Conservation (phyloP, 2,329 filamentous ascomycete genomes). For the Pseudogymnoascus sp. region DNA sequence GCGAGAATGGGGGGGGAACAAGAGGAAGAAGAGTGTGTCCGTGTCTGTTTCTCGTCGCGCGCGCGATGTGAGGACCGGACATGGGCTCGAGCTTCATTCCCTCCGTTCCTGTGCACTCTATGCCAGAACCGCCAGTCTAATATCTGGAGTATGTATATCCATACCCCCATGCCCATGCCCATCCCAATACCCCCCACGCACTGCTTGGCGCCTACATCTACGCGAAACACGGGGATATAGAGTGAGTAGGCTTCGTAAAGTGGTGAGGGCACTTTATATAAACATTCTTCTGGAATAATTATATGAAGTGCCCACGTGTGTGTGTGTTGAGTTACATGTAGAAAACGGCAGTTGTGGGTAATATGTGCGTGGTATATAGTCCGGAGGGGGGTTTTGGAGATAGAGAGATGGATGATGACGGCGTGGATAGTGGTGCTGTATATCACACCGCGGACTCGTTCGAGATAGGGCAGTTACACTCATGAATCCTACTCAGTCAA, state of each 20-base stretch:
- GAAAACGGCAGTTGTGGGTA: not conserved
- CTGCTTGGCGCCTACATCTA: not conserved
- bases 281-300: not conserved
- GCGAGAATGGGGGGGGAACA: not conserved
- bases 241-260: not conserved
- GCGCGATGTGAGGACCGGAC: not conserved
- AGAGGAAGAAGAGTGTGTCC: not conserved
- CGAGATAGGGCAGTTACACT: not conserved
- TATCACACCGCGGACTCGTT: not conserved
- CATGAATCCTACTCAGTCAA: not conserved
- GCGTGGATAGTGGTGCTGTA: not conserved
- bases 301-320: too few species aligned
- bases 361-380: not conserved
- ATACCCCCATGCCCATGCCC: not conserved
- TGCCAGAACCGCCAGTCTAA: not conserved
- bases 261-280: not conserved
- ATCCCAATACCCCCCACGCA: not conserved
- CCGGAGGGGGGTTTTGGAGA: not conserved
- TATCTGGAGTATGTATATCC: not conserved
- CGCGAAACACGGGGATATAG: not conserved
- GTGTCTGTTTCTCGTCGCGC: not conserved
- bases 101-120: not conserved
- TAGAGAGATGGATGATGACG: not conserved
- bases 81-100: not conserved
- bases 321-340: not conserved